These are phyloP conservation scores for Nitzschia palea DNA, from an alignment of 108 stramenopile species.

Conservation along the genomic window DNA sequence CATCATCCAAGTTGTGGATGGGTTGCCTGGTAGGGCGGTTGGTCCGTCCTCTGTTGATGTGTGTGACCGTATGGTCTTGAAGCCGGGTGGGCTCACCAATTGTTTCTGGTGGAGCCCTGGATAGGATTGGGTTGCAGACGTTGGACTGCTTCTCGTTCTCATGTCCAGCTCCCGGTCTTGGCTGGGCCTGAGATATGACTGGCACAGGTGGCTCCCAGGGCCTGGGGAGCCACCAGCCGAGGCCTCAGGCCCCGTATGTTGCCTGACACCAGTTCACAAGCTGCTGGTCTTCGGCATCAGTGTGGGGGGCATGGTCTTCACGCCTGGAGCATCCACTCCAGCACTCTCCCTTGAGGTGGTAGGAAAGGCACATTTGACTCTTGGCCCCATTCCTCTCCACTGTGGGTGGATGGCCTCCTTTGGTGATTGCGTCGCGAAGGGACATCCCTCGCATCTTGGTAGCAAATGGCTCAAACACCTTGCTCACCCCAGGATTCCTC, in stretches of 20 bases:
- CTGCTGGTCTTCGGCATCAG: neutral
- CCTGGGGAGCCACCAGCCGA: slow-evolving; percentile 1
- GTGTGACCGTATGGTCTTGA: too few species aligned
- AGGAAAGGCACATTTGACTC: neutral
- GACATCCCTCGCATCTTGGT: too few species aligned
- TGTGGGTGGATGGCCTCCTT: neutral
- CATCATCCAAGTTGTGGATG: neutral
- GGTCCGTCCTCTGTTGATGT: too few species aligned
- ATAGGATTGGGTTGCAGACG: too few species aligned
- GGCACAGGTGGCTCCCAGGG: neutral
- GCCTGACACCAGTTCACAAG: slow-evolving; percentile 4
- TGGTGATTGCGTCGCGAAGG: neutral
- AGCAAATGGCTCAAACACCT: neutral
- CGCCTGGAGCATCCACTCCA: neutral
- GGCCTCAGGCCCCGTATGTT: neutral
- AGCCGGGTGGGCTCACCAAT: too few species aligned
- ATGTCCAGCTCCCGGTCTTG: neutral
- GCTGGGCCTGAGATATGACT: neutral
- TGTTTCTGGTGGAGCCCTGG: too few species aligned
- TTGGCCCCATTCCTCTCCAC: neutral
- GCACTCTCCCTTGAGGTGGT: neutral
- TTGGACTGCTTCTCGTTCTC: too few species aligned
- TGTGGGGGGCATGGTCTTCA: neutral
- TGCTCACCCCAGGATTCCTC: neutral
- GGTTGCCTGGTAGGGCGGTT: neutral